Percentiles rank a stretch among this genome's conserved stretches.
phyloP scores from a whole-genome alignment of 169 alveolate genomes.

The Plasmodium sp. region DNA sequence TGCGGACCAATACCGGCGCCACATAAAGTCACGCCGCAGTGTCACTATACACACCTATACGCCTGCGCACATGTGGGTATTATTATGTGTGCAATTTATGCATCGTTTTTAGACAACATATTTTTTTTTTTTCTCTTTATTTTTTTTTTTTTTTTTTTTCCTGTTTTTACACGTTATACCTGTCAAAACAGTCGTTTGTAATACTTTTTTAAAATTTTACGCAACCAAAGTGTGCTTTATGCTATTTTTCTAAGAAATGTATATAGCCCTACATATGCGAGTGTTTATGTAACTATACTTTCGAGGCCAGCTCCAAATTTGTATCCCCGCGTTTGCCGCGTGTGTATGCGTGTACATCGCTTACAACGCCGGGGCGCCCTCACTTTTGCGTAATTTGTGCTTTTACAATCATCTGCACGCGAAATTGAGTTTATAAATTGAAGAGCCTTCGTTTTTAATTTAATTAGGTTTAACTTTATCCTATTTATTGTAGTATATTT shows the following conservation, averaged over 20 bases:
- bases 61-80: neutral
- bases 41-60: neutral
- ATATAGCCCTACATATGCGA: neutral
- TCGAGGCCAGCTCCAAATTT: neutral
- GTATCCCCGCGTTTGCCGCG: neutral
- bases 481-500: neutral
- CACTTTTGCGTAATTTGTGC: constrained; percentile 11
- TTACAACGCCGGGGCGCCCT: neutral
- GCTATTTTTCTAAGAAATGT: neutral
- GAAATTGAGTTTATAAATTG: constrained; percentile 10
- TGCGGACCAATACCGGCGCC: neutral
- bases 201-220: neutral
- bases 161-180: neutral
- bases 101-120: neutral
- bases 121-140: too few relatives aligned
- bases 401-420: neutral
- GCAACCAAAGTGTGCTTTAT: neutral
- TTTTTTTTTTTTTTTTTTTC: neutral
- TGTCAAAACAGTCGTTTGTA: constrained; percentile 4
- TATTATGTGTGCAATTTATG: neutral
- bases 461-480: constrained; percentile 8
- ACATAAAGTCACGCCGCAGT: neutral
- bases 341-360: neutral
- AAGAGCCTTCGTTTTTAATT: neutral
- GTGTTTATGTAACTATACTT: neutral